Evolutionary conservation across 495 filamentous ascomycete species (phyloP).

Genomic region (Wilcoxina mikolae): DNA sequence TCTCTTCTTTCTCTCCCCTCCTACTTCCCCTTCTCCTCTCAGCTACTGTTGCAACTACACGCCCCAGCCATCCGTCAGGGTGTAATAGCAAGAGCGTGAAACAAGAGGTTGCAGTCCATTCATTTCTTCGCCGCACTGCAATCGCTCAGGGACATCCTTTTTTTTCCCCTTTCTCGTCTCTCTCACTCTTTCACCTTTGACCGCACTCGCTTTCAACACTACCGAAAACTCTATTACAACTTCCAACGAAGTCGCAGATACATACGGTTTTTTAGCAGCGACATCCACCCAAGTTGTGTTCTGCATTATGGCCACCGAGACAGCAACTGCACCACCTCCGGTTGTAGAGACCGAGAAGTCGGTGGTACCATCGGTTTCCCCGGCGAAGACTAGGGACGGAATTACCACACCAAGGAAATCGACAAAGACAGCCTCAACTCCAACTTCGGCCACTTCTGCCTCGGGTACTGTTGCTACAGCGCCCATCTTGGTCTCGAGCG

Average conservation of each 20-base stretch:
- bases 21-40: slow-evolving; percentile 12
- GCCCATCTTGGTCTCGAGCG: slow-evolving; percentile 6
- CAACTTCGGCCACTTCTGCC: not conserved
- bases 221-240: not conserved
- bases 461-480: slow-evolving; percentile 1
- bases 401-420: slow-evolving; percentile 2
- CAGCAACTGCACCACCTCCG: slow-evolving; percentile 3
- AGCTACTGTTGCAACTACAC: slow-evolving; percentile 19
- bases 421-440: not conserved
- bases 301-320: slow-evolving; percentile 4
- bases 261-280: not conserved
- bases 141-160: slow-evolving; percentile 19
- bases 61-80: slow-evolving; percentile 11
- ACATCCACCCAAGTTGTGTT: not conserved
- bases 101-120: slow-evolving; percentile 1
- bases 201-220: not conserved
- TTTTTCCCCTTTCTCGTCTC: slow-evolving; percentile 15
- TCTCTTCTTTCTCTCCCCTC: slow-evolving; percentile 13
- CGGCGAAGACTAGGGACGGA: not conserved
- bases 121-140: slow-evolving; percentile 15
- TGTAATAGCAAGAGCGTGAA: slow-evolving; percentile 8
- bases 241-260: not conserved
- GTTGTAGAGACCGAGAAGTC: slow-evolving; percentile 5
- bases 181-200: slow-evolving; percentile 13
- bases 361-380: not conserved